Percentiles rank a stretch among this genome's conserved stretches.
phyloP scores from a whole-genome alignment of 345 rosid genomes.

The Salix koriyanagi region DNA sequence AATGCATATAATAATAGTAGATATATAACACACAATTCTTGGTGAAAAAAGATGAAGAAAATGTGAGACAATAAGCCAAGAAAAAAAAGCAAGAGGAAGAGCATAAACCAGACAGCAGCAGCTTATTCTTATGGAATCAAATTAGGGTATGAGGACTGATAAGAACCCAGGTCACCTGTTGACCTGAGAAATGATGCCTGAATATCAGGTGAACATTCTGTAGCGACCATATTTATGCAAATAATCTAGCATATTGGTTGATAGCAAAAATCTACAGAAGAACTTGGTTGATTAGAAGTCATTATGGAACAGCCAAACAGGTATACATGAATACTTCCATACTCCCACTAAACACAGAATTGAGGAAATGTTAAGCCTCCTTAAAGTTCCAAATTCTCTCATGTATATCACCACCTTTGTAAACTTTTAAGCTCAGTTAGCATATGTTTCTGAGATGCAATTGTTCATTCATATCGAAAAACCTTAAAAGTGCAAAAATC shows the following conservation, averaged over 20 bases:
- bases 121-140: not conserved
- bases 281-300: too few relatives aligned
- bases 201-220: not conserved
- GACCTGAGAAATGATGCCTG: not conserved
- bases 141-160: not conserved
- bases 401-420: not conserved
- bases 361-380: constrained; percentile 5
- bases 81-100: not conserved
- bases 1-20: not conserved
- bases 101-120: not conserved
- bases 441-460: not conserved
- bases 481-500: not conserved
- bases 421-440: not conserved
- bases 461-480: constrained; percentile 2
- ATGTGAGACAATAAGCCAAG: not conserved
- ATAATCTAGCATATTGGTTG: not conserved
- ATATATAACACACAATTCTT: too few relatives aligned
- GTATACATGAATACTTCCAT: not conserved
- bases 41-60: too few relatives aligned
- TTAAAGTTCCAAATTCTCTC: not conserved
- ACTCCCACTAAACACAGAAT: not conserved
- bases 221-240: not conserved
- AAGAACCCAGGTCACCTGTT: not conserved
- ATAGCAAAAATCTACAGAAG: too few relatives aligned
- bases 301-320: not conserved